Evolutionary conservation across 2,329 filamentous ascomycete genomes (phyloP), one percentile per base, ranked within the genome.

Genomic region (Ceratocystis cacaofunesta): DNA sequence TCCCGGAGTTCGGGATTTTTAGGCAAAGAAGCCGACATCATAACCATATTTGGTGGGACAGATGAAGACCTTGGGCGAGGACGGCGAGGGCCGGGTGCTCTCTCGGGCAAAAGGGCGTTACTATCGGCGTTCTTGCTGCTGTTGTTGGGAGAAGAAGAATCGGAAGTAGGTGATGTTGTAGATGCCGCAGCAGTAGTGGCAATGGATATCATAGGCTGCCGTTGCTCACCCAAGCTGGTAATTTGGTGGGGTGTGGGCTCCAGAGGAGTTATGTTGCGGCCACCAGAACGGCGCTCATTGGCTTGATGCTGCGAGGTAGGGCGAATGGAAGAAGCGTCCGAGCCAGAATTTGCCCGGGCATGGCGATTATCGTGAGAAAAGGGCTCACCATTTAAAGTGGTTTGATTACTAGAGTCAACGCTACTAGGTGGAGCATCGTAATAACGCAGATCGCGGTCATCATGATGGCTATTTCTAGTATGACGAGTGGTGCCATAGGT

Each of bases 1-100:
- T 82, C 80, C 62, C 79, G 78, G 66, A 79, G 80, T 63, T 76
- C 74, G 30, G 70, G 63, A 32, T 70, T 46, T 41, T 46, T 63
- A 52, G 55, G 25, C n/a, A 36, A 30, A n/a, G 32, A 65, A 25
- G 55, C 28, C 12, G 63, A 65, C 66, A 65, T 65, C 63, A 67
- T 67, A 43, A 70, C 70, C 4, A 71, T 69, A 22, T 75, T 72
- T 28, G 73, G 73, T 1, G 73, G 74, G 1, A 73, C 65, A 2
- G 76, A 74, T 5, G 71, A 72, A 3, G 72, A 72, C 41, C 75
- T 68, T 25, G 65, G 67, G 7, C 62, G 65, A 28, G 65, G 67
- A 10, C 64, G 64, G 7, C 64, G 64, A n/a, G 61, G 57, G 8
- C 61, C 28, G 5, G 43, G 25, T n/a, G 62, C 28, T 12, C 63